Evolutionary conservation across 2,329 filamentous ascomycete species (phyloP), one percentile per base, ranked within the genome.

Genomic region (Botrytis cinerea): DNA sequence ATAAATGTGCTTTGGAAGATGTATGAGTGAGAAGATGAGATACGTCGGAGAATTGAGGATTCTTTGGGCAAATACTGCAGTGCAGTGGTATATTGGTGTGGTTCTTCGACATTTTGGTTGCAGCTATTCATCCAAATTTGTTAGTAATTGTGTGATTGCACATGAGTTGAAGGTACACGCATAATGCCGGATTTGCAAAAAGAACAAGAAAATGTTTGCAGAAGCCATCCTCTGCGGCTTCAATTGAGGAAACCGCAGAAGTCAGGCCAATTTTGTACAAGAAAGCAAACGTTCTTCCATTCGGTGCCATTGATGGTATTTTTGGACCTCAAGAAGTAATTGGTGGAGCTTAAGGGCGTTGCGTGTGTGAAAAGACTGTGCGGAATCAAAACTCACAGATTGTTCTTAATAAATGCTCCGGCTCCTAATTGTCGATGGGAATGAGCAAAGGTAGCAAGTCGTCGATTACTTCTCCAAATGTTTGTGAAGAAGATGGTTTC

Each of bases 1-100:
- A 91, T 48, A 98, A 85, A 81, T 98, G 95, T n/a, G 92, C 92
- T 81, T 98, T 98, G 76, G 95, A 98, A 74, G 92, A 90, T 75
- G 98, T 89, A 81, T 98, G 95, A 20, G 95, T 98, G 80, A 98
- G 88, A 54, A 98, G 86, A 82, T 98, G 95, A 48, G 95, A 97
- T 62, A 94, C 86, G 82, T 98, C 95, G 73, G 94, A 97, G 83
- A 98, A 98, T 45, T 84, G 88, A 57, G 93, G 93, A 75, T 87
- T 88, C 77, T 91, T 93, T 51, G 92, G 91, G 81, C 95, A 98
- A 77, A 97, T 91, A 79, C 87, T 90, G 88, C 95, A 98, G 78
- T 89, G 84, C 67, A 98, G 89, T 73, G 92, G 90, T 74, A 94
- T 91, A 66, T 66, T 72, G 40, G 71, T 69, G 63, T 75, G 63